A percentile compares a stretch with the other conserved stretches of the same genome.
Evolutionary conservation across 1,284 basidiomycete genomes (phyloP).

Genomic region (Irpex rosettiformis): DNA sequence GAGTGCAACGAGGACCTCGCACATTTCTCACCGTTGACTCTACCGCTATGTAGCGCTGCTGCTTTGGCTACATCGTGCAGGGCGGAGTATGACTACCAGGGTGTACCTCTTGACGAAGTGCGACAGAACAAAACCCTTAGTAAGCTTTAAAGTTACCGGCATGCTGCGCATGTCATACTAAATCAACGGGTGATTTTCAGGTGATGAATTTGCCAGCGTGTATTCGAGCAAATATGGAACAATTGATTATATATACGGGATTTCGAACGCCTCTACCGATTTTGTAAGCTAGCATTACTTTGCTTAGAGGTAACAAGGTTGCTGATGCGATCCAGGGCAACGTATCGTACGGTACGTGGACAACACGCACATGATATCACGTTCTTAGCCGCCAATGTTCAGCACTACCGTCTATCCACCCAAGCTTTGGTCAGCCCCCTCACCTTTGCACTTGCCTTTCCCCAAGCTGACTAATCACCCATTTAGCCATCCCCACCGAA

Average conservation of each 20-base stretch:
- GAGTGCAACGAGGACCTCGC: not conserved
- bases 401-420: conserved; percentile 44
- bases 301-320: not conserved
- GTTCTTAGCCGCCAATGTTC: conserved; percentile 2
- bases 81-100: conserved; percentile 39
- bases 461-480: not conserved
- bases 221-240: conserved; percentile 24
- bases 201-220: conserved; percentile 26
- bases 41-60: conserved; percentile 49
- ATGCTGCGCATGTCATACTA: not conserved
- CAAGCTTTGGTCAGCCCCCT: conserved; percentile 46
- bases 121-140: conserved; percentile 61
- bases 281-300: conserved; percentile 21
- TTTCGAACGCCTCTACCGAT: conserved; percentile 26
- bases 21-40: not conserved
- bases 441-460: not conserved
- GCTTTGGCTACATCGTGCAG: conserved; percentile 68
- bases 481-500: conserved; percentile 61
- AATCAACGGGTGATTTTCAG: conserved; percentile 9
- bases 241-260: conserved; percentile 24
- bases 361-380: not conserved
- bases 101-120: conserved; percentile 42
- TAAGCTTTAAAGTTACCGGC: conserved; percentile 21
- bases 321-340: conserved; percentile 48
- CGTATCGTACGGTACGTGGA: conserved; percentile 53